These are phyloP conservation scores for Candida succiphila DNA, from an alignment of 805 yeast species.

Conservation along the genomic window DNA sequence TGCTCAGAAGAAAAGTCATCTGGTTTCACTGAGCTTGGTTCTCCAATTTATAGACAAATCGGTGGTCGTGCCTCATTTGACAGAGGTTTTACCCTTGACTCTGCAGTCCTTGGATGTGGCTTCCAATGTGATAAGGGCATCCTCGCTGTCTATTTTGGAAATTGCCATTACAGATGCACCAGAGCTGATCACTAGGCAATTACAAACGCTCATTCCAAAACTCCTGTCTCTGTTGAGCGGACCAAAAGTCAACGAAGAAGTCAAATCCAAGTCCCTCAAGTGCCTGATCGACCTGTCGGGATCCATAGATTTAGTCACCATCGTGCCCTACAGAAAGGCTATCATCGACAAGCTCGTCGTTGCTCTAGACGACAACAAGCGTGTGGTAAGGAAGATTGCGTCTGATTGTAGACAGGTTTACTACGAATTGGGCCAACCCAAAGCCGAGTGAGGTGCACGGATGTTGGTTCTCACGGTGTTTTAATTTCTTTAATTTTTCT, in stretches of 20 bases:
- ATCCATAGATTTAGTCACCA: conserved; percentile 25
- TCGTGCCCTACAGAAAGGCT: conserved; percentile 41
- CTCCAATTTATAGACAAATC: conserved; percentile 54
- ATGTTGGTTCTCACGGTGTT: background rate
- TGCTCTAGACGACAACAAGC: conserved; percentile 62
- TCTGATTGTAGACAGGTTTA: conserved; percentile 73
- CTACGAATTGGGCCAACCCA: conserved; percentile 37
- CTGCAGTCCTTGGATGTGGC: conserved; percentile 41
- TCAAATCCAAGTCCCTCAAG: conserved; percentile 46
- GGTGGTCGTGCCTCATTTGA: conserved; percentile 56
- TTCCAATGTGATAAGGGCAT: conserved; percentile 11
- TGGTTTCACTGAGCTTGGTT: conserved; percentile 59
- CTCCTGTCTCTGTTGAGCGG: conserved; percentile 29
- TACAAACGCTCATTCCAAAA: conserved; percentile 47
- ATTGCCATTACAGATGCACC: conserved; percentile 43
- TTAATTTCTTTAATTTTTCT: too few species aligned
- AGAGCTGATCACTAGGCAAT: conserved; percentile 39
- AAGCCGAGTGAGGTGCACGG: conserved; percentile 1
- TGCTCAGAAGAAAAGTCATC: conserved; percentile 38
- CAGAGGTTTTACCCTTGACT: conserved; percentile 59
- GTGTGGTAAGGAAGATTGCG: conserved; percentile 68
- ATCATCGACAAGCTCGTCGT: conserved; percentile 37
- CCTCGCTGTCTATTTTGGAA: conserved; percentile 16
- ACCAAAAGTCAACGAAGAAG: conserved; percentile 22
- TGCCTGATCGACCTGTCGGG: conserved; percentile 44